Evolutionary conservation across 1,284 basidiomycete species (phyloP), one percentile per base, ranked within the genome.

Genomic region (Cutaneotrichosporon curvatum): DNA sequence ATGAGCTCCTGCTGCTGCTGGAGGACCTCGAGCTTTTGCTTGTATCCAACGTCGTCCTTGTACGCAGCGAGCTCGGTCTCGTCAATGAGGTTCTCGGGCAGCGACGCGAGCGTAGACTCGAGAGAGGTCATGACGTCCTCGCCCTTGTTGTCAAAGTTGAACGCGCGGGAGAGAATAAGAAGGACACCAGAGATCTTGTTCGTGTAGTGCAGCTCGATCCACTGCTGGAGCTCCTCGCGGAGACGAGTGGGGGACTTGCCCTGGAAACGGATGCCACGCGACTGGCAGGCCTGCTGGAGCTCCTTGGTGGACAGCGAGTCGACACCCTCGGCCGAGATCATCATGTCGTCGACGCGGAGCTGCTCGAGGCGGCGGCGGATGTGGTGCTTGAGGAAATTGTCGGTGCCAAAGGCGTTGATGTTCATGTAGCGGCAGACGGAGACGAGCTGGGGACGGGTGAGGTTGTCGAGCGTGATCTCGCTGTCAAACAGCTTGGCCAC

Each of bases 1-100:
- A 99, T 99, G 51, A 99, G 85, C 71, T 98, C 94, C 69, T 98
- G 90, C 72, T 98, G 94, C 68, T 99, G 88, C 64, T 95, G 87
- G 68, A 99, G 76, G 8, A 99, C 94, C 60, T 96, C 94, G 50
- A 98, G 80, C 73, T 94, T 91, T 76, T 97, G 89, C 77, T 96
- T 95, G 79, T 96, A 96, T 14, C 91, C 87, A 45, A 86, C 85
- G 43, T 95, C 90, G 47, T 84, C 86, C 40, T 47, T 34, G 61
- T 90, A 88, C 37, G 97, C 91, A 71, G 91, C 87, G 40, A 98
- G 79, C 72, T 97, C 94, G 20, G 94, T 88, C 77, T 98, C 94
- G 71, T 87, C 96, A 43, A 98, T 78, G 76, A 98, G 71, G 71
- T 89, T 94, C 68, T 98, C 95, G 2, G 95, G 94, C 61, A 99